A percentile compares a stretch with the other conserved stretches of the same genome.
These are phyloP conservation scores for Penicillium brevicompactum DNA, from an alignment of 2,329 filamentous ascomycete genomes.

Conservation along the genomic window DNA sequence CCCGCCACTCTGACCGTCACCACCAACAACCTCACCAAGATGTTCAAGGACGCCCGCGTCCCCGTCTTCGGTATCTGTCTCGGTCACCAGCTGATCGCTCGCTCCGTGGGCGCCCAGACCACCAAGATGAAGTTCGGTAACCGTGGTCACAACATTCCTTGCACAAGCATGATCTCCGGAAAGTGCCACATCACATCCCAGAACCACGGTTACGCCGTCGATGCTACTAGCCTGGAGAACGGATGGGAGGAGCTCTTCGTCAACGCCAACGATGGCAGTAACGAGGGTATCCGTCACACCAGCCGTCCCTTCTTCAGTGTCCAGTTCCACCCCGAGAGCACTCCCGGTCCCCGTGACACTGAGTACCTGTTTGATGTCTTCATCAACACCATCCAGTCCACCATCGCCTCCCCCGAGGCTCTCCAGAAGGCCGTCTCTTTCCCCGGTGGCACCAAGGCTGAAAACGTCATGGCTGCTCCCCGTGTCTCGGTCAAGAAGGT, in stretches of 20 bases:
- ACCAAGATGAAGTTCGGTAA: constrained; percentile 99
- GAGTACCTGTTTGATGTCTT: constrained; percentile 98
- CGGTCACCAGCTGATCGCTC: constrained; percentile 88
- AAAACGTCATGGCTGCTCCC: constrained; percentile 76
- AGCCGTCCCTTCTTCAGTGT: constrained; percentile 94
- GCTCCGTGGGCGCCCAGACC: constrained; percentile 82
- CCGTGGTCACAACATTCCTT: constrained; percentile 96
- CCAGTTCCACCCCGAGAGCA: constrained; percentile 99
- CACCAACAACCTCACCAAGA: constrained; percentile 74
- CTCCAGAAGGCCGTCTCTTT: constrained; percentile 78
- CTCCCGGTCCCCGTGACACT: constrained; percentile 90
- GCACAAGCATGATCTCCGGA: constrained; percentile 91
- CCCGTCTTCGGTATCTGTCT: constrained; percentile 97
- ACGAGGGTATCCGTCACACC: constrained; percentile 92
- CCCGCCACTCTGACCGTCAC: constrained; percentile 80
- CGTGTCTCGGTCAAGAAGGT: constrained; percentile 90
- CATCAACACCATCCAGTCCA: constrained; percentile 77
- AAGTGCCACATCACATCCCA: constrained; percentile 99
- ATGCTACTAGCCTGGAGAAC: constrained; percentile 70
- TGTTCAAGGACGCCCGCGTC: constrained; percentile 75
- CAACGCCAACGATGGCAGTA: constrained; percentile 97
- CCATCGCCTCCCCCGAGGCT: constrained; percentile 66
- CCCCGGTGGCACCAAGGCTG: constrained; percentile 78
- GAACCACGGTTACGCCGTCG: constrained; percentile 95
- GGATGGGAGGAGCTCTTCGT: constrained; percentile 95